A percentile compares a stretch with the other conserved stretches of the same genome.
These are phyloP conservation scores for Pleomassaria siparia DNA, from an alignment of 2,329 filamentous ascomycete genomes.

Conservation along the genomic window DNA sequence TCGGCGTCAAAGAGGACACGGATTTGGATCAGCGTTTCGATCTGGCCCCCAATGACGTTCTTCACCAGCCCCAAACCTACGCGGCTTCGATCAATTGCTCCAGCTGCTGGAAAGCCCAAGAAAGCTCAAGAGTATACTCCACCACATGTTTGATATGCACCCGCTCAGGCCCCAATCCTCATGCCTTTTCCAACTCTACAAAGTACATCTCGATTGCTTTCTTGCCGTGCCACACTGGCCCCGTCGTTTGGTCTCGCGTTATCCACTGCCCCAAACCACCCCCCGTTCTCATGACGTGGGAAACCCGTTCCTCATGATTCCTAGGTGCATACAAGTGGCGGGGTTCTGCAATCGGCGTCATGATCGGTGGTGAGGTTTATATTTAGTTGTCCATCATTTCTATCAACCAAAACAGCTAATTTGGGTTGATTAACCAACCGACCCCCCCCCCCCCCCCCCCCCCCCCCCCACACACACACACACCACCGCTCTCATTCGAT, in stretches of 20 bases:
- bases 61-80: no score
- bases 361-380: background rate
- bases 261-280: background rate
- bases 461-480: no score
- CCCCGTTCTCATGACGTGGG: constrained; percentile 5
- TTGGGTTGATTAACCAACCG: constrained; percentile 3
- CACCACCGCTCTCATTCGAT: no score
- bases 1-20: constrained; percentile 3
- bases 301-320: constrained; percentile 2
- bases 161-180: constrained; percentile 1
- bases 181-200: background rate
- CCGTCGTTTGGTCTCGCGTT: background rate
- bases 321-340: constrained; percentile 5
- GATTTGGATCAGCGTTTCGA: constrained; percentile 2
- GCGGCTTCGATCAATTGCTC: background rate
- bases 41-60: background rate
- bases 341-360: background rate
- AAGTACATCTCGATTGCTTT: constrained; percentile 1
- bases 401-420: constrained; percentile 1
- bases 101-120: no score
- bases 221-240: background rate
- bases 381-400: constrained; percentile 6
- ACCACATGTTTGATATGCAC: background rate
- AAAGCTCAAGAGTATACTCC: background rate
- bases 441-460: constrained; percentile 4